Percentiles rank a stretch among this genome's conserved stretches.
phyloP scores from a whole-genome alignment of 257 asterid species.

The Lavandula angustifolia region DNA sequence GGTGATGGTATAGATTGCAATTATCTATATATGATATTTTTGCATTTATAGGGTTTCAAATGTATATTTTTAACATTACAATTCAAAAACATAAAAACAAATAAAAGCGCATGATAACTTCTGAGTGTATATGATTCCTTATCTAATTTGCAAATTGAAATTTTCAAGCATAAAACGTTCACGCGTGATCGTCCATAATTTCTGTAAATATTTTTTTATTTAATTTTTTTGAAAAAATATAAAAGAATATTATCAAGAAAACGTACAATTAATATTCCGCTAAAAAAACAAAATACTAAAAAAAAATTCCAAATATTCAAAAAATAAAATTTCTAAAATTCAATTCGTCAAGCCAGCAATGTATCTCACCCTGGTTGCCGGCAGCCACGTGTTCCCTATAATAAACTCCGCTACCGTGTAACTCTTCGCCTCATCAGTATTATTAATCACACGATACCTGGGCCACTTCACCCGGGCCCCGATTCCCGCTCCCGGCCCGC shows the following conservation, averaged over 20 bases:
- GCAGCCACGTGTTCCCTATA: slow-evolving; percentile 48
- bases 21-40: no score
- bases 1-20: no score
- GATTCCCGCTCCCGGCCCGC: slow-evolving; percentile 54
- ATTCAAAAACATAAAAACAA: slow-evolving; percentile 27
- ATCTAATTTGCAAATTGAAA: background rate
- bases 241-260: no score
- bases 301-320: background rate
- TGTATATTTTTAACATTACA: no score
- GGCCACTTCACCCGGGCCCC: slow-evolving; percentile 54
- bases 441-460: slow-evolving; percentile 44
- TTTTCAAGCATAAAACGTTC: background rate
- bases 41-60: no score
- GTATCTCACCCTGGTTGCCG: slow-evolving; percentile 44
- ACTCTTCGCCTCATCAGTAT: slow-evolving; percentile 31
- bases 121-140: background rate
- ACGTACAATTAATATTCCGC: no score
- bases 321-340: background rate
- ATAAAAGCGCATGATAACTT: slow-evolving; percentile 19
- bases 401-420: slow-evolving; percentile 50
- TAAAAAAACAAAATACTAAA: no score
- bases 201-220: no score
- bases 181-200: no score
- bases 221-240: no score
- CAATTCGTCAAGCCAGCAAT: slow-evolving; percentile 38